Evolutionary conservation across 129 eudicot species (phyloP).

Genomic region (Lonicera japonica): DNA sequence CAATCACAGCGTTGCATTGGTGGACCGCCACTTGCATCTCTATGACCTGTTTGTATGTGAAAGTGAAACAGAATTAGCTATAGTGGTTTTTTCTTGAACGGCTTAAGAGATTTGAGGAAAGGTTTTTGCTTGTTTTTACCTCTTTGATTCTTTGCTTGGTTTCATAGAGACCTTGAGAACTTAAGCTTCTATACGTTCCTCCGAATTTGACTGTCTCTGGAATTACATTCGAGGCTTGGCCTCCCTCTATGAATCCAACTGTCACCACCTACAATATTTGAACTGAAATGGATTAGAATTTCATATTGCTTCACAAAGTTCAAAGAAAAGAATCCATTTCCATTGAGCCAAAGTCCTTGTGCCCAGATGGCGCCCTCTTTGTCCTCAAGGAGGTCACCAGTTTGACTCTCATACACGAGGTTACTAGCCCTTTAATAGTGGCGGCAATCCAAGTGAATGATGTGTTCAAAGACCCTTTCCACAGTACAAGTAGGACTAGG

Average conservation of each 20-base stretch:
- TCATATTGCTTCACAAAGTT: too few relatives aligned
- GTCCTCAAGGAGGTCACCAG: too few relatives aligned
- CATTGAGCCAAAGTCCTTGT: too few relatives aligned
- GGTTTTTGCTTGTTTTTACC: neutral
- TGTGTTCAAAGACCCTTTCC: too few relatives aligned
- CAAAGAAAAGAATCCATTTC: too few relatives aligned
- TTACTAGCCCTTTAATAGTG: too few relatives aligned
- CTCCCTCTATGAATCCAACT: constrained; percentile 47
- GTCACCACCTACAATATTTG: constrained; percentile 39
- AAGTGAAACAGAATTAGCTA: neutral
- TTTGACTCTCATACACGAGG: too few relatives aligned
- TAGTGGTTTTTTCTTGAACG: neutral
- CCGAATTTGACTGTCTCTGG: constrained; percentile 33
- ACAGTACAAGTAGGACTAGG: too few relatives aligned
- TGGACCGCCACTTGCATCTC: constrained; percentile 51
- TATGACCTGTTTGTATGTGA: constrained; percentile 24
- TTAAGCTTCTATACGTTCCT: constrained; percentile 33
- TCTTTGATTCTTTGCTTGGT: constrained; percentile 28
- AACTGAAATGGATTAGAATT: neutral
- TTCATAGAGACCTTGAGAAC: constrained; percentile 33
- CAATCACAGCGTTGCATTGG: constrained; percentile 34
- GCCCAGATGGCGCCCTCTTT: too few relatives aligned
- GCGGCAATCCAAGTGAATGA: too few relatives aligned
- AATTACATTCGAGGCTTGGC: constrained; percentile 31
- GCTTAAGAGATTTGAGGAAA: neutral